These are phyloP conservation scores for Osmanthus fragrans DNA, from an alignment of 257 asterid species.

Conservation along the genomic window DNA sequence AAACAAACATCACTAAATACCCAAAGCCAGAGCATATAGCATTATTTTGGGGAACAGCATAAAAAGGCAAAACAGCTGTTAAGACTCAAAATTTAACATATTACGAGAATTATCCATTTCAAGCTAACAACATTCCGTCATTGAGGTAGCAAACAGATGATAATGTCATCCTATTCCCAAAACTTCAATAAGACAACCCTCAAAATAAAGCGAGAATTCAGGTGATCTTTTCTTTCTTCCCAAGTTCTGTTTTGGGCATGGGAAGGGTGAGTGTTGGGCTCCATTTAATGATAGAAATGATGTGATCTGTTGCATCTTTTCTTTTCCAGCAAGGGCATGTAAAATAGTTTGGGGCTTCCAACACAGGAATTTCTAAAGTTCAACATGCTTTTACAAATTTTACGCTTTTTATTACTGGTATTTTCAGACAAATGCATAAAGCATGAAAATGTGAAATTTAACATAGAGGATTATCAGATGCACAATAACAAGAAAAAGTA, in stretches of 20 bases:
- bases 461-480: constrained; percentile 7
- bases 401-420: neutral
- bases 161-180: neutral
- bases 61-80: constrained; percentile 10
- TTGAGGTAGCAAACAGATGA: neutral
- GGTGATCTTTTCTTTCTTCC: neutral
- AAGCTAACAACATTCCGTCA: neutral
- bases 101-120: constrained; percentile 4
- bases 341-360: neutral
- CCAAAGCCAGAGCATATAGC: neutral
- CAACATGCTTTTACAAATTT: neutral
- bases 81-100: constrained; percentile 1
- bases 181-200: neutral
- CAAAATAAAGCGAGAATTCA: neutral
- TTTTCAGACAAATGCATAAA: constrained; percentile 12
- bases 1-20: constrained; percentile 14
- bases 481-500: constrained; percentile 1
- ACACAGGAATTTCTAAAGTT: neutral
- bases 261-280: neutral
- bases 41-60: constrained; percentile 4
- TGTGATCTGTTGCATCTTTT: neutral
- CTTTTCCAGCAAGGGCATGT: neutral
- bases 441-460: constrained; percentile 16
- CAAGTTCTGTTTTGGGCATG: neutral
- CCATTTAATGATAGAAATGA: neutral